Base-by-base conservation (phyloP, 1,139 yeast genomes). In the Komagataea norvegica region DNA sequence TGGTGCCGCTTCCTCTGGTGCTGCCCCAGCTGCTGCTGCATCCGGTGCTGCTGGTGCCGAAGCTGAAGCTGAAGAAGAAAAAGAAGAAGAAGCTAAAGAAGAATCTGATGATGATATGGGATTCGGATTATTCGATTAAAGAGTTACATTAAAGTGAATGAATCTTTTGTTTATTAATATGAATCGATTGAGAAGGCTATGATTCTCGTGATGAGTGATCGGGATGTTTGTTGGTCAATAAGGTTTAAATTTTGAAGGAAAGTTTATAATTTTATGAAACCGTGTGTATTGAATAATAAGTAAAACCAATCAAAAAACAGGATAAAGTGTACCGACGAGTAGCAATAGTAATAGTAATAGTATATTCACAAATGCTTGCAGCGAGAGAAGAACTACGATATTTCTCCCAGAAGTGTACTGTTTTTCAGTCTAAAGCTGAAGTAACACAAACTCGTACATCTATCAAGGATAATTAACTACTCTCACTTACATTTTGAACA, bases 101-200 rank as follows among this genome's bases (percentile, higher is more conserved):
- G 79, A 73, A 63, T 71, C 72, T 56, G 82, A 78, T 61, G 80
- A 74, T 56, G 87, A 79, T 70, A 79, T 80, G 88, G 88, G 87
- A 57, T 78, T 80, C 81, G 88, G 88, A 72, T 77, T 80, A 69
- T 80, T 80, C 74, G 88, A 81, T 72, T 81, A 80, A 68, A 29
- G 14, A 30, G 24, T 18, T 26, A 33, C 25, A 22, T 22, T 14
- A 9, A 25, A 24, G 18, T 34, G 28, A n/a, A 10, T 3, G 16
- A 15, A 18, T 25, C 29, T 33, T 24, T 24, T 33, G 28, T 39
- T 19, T 25, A 26, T 27, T 29, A 35, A 24, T n/a, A n/a, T n/a
- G 36, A 21, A 41, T 31, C 37, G 24, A 31, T 11, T 8, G 9
- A 10, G 24, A n/a, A n/a, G n/a, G n/a, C n/a, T n/a, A n/a, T n/a